phyloP scores from a whole-genome alignment of 306 rosid species.

The Rosa persica region DNA sequence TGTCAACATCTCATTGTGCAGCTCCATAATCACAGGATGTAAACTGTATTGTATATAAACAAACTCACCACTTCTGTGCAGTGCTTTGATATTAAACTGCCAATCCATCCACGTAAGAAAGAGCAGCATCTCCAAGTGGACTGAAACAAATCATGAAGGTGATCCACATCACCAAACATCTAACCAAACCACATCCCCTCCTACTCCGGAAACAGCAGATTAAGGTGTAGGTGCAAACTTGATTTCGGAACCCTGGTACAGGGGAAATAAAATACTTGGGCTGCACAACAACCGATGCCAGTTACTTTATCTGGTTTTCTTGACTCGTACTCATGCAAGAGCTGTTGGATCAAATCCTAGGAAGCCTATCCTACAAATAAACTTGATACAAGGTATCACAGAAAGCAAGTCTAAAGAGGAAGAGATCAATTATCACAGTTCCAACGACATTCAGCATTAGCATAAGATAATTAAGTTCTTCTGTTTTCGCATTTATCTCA shows the following conservation, averaged over 20 bases:
- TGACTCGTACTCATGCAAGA: background rate
- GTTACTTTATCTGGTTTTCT: background rate
- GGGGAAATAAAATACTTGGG: background rate
- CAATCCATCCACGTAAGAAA: conserved; percentile 43
- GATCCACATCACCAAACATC: conserved; percentile 49
- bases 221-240: conserved; percentile 1
- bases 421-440: too few relatives aligned
- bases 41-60: background rate
- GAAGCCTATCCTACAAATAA: background rate
- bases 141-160: conserved; percentile 33
- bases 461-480: background rate
- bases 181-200: conserved; percentile 32
- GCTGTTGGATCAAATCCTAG: background rate
- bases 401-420: too few relatives aligned
- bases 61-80: conserved; percentile 35
- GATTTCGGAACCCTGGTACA: too few relatives aligned
- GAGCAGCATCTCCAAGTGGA: conserved; percentile 42
- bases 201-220: conserved; percentile 29
- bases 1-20: conserved; percentile 19
- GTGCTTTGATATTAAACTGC: conserved; percentile 38
- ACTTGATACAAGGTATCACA: too few relatives aligned
- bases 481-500: background rate
- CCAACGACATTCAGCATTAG: background rate
- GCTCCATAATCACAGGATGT: conserved; percentile 20
- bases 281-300: background rate